Conservation (phyloP, 495 filamentous ascomycete genomes). For the Aspergillus kassunensis region DNA sequence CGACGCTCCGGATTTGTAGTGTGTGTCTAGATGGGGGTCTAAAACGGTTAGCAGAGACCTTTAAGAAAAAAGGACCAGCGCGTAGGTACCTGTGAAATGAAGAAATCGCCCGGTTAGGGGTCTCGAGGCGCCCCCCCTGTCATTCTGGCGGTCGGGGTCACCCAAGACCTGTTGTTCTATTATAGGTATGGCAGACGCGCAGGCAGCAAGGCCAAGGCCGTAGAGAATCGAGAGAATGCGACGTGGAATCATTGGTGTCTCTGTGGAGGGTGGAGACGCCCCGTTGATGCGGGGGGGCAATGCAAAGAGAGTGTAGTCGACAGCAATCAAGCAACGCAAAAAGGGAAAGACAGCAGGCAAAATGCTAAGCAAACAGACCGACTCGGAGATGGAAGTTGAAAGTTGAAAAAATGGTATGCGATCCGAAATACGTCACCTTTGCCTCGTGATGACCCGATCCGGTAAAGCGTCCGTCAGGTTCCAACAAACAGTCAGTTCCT, state of each 20-base stretch:
- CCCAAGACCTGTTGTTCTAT: conserved; percentile 16
- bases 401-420: neutral
- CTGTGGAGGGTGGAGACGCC: conserved; percentile 3
- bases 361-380: neutral
- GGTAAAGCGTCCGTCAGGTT: conserved; percentile 10
- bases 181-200: conserved; percentile 15
- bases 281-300: conserved; percentile 3
- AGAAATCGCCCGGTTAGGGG: conserved; percentile 68
- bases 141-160: neutral
- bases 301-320: neutral
- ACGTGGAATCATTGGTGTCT: conserved; percentile 18
- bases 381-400: neutral
- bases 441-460: neutral
- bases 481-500: neutral
- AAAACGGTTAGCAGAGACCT: neutral
- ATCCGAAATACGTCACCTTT: neutral
- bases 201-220: conserved; percentile 11
- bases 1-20: conserved; percentile 74
- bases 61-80: neutral
- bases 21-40: conserved; percentile 89
- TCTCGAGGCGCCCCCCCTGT: conserved; percentile 3
- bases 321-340: neutral
- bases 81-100: conserved; percentile 79
- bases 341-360: neutral
- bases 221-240: conserved; percentile 7